Percentiles rank a stretch among this genome's conserved stretches.
Evolutionary conservation across 768 basidiomycete genomes (phyloP).

Genomic region (Paxillus involutus): DNA sequence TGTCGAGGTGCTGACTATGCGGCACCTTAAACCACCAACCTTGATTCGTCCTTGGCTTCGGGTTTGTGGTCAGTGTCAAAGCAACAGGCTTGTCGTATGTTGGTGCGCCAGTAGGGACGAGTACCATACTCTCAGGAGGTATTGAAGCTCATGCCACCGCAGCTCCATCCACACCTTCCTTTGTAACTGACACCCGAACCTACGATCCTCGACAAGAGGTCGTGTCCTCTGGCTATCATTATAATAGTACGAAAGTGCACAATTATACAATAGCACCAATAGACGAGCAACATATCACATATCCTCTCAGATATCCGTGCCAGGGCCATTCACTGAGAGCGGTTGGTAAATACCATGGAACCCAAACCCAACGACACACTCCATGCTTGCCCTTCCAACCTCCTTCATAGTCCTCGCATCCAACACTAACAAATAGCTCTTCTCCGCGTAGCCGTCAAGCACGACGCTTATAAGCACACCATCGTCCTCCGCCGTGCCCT

Average conservation of each 20-base stretch:
- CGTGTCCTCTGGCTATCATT: too few relatives aligned
- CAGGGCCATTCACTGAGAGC: constrained; percentile 3
- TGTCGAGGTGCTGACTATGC: too few relatives aligned
- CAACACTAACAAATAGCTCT: constrained; percentile 37
- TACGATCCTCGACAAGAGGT: too few relatives aligned
- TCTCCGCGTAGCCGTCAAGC: constrained; percentile 29
- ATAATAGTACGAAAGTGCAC: neutral
- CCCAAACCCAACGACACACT: constrained; percentile 31
- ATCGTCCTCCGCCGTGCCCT: constrained; percentile 31
- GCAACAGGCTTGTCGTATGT: too few relatives aligned
- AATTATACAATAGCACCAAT: constrained; percentile 1
- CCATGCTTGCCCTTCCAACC: constrained; percentile 36
- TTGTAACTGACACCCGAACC: too few relatives aligned
- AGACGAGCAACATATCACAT: neutral
- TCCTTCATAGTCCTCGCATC: constrained; percentile 37
- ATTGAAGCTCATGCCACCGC: too few relatives aligned
- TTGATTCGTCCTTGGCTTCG: too few relatives aligned
- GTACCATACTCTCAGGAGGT: too few relatives aligned
- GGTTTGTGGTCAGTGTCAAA: too few relatives aligned
- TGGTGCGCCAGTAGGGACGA: too few relatives aligned
- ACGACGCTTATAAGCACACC: constrained; percentile 39
- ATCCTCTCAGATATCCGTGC: constrained; percentile 23
- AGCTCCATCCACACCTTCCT: too few relatives aligned
- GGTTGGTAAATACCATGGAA: constrained; percentile 35
- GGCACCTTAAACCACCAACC: too few relatives aligned